These are phyloP conservation scores for Astrothelium macrocarpum DNA, from an alignment of 495 filamentous ascomycete genomes.

Conservation along the genomic window DNA sequence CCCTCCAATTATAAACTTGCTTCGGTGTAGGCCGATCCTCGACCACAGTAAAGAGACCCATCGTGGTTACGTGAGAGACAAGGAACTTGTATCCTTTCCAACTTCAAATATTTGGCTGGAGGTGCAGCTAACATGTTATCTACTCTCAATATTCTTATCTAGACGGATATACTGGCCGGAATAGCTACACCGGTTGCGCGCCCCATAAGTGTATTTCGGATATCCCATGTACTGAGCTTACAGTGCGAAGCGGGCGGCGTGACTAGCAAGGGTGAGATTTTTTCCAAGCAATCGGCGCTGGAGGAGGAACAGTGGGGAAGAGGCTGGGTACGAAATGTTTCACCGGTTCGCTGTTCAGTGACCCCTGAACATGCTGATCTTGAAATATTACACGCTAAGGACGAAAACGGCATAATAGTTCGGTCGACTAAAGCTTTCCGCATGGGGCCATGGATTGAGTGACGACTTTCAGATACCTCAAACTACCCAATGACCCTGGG, in stretches of 20 bases:
- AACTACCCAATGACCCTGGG: too few species aligned
- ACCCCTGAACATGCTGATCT: neutral
- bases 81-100: neutral
- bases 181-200: neutral
- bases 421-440: too few species aligned
- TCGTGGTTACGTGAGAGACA: neutral
- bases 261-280: neutral
- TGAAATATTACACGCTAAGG: too few species aligned
- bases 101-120: neutral
- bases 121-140: neutral
- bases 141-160: neutral
- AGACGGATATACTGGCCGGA: neutral
- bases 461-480: too few species aligned
- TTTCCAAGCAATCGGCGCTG: neutral
- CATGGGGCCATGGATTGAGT: too few species aligned
- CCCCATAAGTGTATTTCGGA: neutral
- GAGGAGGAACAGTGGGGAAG: neutral
- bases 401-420: too few species aligned
- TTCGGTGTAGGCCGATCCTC: constrained; percentile 57
- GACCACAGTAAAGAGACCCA: constrained; percentile 38
- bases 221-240: neutral
- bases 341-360: neutral
- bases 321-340: neutral
- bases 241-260: neutral
- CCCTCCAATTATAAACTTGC: constrained; percentile 66